Evolutionary conservation across 257 asterid genomes (phyloP).

Genomic region (Jacaranda mimosifolia): DNA sequence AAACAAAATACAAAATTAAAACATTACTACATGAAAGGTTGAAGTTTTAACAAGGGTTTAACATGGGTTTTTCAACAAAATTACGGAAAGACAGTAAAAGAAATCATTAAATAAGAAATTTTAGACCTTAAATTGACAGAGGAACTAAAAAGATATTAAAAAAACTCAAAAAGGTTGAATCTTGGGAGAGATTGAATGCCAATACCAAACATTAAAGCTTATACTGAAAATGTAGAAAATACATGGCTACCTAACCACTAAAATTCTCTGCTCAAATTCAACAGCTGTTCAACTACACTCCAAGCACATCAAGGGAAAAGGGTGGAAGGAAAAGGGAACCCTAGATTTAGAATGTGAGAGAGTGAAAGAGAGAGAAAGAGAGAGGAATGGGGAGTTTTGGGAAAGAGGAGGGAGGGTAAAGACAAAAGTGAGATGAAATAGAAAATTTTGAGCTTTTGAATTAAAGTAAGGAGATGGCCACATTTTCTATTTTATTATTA

Average conservation of each 20-base stretch:
- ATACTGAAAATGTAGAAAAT: slow-evolving; percentile 51
- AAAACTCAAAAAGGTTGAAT: slow-evolving; percentile 33
- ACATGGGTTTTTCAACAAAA: slow-evolving; percentile 59
- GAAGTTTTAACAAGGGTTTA: slow-evolving; percentile 56
- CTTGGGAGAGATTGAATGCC: slow-evolving; percentile 25
- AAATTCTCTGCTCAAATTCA: slow-evolving; percentile 41
- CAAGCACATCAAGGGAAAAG: slow-evolving; percentile 32
- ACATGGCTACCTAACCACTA: slow-evolving; percentile 41
- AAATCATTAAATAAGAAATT: slow-evolving; percentile 27
- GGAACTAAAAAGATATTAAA: not conserved
- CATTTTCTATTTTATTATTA: slow-evolving; percentile 38
- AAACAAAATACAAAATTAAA: slow-evolving; percentile 23
- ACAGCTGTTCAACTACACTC: slow-evolving; percentile 29
- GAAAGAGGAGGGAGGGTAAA: slow-evolving; percentile 62
- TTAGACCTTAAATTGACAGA: slow-evolving; percentile 21
- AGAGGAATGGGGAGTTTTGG: slow-evolving; percentile 42
- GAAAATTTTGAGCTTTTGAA: slow-evolving; percentile 62
- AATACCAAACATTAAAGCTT: slow-evolving; percentile 47
- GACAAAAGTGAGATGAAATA: slow-evolving; percentile 78
- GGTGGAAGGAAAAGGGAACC: slow-evolving; percentile 53
- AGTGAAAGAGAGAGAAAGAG: slow-evolving; percentile 30
- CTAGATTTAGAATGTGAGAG: slow-evolving; percentile 74
- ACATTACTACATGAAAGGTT: slow-evolving; percentile 14
- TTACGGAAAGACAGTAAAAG: slow-evolving; percentile 11
- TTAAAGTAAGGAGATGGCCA: slow-evolving; percentile 47